Percentiles rank a stretch among this genome's conserved stretches.
phyloP scores from a whole-genome alignment of 2,329 filamentous ascomycete species.

The Exophiala oligosperma region DNA sequence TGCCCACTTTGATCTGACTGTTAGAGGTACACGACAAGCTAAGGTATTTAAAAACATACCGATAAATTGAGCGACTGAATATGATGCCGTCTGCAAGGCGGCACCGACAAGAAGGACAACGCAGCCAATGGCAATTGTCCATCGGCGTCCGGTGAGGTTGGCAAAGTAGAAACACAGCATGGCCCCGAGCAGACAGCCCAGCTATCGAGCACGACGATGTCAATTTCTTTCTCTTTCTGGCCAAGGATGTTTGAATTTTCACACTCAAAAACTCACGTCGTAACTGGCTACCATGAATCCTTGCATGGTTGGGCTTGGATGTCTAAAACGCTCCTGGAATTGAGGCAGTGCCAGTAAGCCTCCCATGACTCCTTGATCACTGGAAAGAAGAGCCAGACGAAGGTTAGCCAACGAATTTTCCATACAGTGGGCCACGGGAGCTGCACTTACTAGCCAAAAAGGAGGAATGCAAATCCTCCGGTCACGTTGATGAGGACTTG shows the following conservation, averaged over 20 bases:
- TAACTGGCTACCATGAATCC: conserved; percentile 30
- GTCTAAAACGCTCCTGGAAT: conserved; percentile 26
- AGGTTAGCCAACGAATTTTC: no score
- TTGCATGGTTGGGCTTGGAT: conserved; percentile 26
- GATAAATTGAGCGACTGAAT: conserved; percentile 10
- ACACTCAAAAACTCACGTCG: conserved; percentile 5
- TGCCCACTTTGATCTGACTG: not conserved
- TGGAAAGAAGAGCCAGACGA: not conserved
- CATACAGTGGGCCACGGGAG: no score
- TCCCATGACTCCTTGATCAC: conserved; percentile 28
- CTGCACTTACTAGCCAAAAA: conserved; percentile 6
- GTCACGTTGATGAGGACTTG: conserved; percentile 2
- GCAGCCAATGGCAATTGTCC: conserved; percentile 25
- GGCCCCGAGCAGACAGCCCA: conserved; percentile 27
- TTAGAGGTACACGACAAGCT: not conserved
- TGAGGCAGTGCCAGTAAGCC: conserved; percentile 25
- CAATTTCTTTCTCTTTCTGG: no score
- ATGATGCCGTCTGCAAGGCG: conserved; percentile 25
- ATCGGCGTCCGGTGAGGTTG: conserved; percentile 14
- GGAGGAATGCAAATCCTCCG: conserved; percentile 3
- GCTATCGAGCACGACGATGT: not conserved
- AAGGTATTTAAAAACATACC: not conserved
- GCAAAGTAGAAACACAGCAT: conserved; percentile 25
- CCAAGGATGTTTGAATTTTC: no score
- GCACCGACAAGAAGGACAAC: conserved; percentile 24